A percentile compares a stretch with the other conserved stretches of the same genome.
These are phyloP conservation scores for Phytophthora europaea DNA, from an alignment of 352 stramenopile species.

Conservation along the genomic window DNA sequence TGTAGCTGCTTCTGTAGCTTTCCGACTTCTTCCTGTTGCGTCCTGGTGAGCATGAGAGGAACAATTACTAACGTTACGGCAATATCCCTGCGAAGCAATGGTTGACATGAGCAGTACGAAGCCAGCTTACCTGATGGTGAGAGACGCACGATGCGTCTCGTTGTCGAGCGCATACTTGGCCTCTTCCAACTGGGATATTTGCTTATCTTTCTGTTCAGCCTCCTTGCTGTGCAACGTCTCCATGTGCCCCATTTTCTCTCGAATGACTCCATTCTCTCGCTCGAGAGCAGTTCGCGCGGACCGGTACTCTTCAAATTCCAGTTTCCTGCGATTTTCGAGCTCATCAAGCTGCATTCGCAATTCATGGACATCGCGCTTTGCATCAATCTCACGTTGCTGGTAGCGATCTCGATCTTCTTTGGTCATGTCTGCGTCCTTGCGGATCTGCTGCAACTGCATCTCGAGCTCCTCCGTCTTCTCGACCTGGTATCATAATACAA, in stretches of 20 bases:
- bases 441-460: slow-evolving; percentile 50
- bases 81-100: background rate
- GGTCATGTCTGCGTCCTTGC: slow-evolving; percentile 51
- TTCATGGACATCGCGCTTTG: slow-evolving; percentile 65
- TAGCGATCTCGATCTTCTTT: slow-evolving; percentile 75
- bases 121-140: slow-evolving; percentile 49
- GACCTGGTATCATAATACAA: slow-evolving; percentile 26
- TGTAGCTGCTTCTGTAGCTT: slow-evolving; percentile 68
- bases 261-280: slow-evolving; percentile 58
- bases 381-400: slow-evolving; percentile 70
- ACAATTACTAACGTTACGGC: background rate
- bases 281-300: slow-evolving; percentile 55
- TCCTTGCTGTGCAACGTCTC: slow-evolving; percentile 56
- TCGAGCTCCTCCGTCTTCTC: slow-evolving; percentile 68
- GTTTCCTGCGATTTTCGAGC: slow-evolving; percentile 63
- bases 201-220: slow-evolving; percentile 63
- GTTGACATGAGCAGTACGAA: background rate
- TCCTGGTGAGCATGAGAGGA: slow-evolving; percentile 24
- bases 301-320: slow-evolving; percentile 84
- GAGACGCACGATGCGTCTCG: slow-evolving; percentile 54
- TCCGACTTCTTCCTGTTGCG: slow-evolving; percentile 59
- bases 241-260: slow-evolving; percentile 62
- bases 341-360: slow-evolving; percentile 76
- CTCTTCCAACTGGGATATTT: slow-evolving; percentile 69
- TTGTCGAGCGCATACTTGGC: slow-evolving; percentile 70